phyloP scores from a whole-genome alignment of 2,329 filamentous ascomycete species.

The Botryotinia convoluta region DNA sequence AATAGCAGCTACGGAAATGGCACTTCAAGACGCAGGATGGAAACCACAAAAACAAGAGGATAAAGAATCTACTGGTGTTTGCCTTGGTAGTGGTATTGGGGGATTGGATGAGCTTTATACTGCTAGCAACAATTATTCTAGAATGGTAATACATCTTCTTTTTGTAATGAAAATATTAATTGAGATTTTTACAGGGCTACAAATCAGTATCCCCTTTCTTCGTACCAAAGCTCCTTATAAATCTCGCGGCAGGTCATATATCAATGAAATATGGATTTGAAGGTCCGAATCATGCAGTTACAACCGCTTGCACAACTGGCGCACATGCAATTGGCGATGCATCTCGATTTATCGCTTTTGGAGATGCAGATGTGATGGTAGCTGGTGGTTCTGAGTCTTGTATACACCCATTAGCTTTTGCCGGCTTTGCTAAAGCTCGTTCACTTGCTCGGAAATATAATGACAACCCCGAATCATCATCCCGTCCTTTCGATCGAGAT shows the following conservation, averaged over 20 bases:
- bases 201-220: constrained; percentile 91
- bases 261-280: constrained; percentile 88
- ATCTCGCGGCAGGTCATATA: constrained; percentile 90
- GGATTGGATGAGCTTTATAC: constrained; percentile 89
- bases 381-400: constrained; percentile 95
- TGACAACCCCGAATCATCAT: constrained; percentile 64
- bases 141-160: constrained; percentile 12
- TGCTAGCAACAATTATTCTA: constrained; percentile 51
- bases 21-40: constrained; percentile 80
- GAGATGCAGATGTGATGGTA: constrained; percentile 92
- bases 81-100: constrained; percentile 91
- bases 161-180: constrained; percentile 22
- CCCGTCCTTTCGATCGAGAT: constrained; percentile 79
- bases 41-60: constrained; percentile 50
- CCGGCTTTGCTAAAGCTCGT: constrained; percentile 84
- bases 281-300: constrained; percentile 88
- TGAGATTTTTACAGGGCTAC: constrained; percentile 63
- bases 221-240: constrained; percentile 89
- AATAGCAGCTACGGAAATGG: constrained; percentile 81
- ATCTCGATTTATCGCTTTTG: constrained; percentile 84
- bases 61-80: constrained; percentile 79
- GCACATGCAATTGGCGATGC: constrained; percentile 94
- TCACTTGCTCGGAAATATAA: constrained; percentile 84
- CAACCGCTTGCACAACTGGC: constrained; percentile 94
- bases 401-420: constrained; percentile 89